Base-by-base conservation (phyloP, 1,284 basidiomycete species). In the Moesziomyces globuligerus region DNA sequence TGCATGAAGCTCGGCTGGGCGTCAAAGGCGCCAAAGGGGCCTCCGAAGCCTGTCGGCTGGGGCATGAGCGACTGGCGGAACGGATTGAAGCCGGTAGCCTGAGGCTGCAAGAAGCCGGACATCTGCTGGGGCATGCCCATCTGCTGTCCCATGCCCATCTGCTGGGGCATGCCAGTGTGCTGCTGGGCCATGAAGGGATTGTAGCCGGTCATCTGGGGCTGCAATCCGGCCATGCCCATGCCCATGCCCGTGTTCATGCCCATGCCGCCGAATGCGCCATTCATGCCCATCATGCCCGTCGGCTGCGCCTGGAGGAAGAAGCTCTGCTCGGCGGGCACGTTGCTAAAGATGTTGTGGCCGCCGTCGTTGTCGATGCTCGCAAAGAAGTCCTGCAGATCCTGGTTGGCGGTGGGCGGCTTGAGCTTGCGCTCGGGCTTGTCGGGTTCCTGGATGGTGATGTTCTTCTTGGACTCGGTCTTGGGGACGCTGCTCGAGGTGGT, bases 301-400 rank as follows among this genome's bases (percentile, higher is more conserved):
- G 65, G 75, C 47, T 78, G 76, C 13, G 73, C 56, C 23, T 73
- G 58, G 4, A 77, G 50, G 37, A 68, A 60, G 42, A 72, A 68
- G 39, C 52, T 54, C 44, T 68, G 70, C 43, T 72, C 64, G 24
- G 47, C 40, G 7, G 70, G 59, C 3, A 72, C 59, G 18, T 64
- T 64, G 69, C 89, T 88, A 81, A 90, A 91, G 85, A 89, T 89
- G n/a, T 87, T 86, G n/a, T 60, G 67, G 7, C 88, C 85, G 78
- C 91, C 90, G 57, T 91, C 89, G 50, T 89, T 87, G 82, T 97
- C 94, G 74, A 98, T 96, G 17, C 91, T 89, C 46, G 87, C 86
- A 84, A 98, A 97, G 85, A 98, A 96, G 84, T 98, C 96, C 34
- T 90, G 84, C 53, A 91, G 86, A 20, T 86, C 85, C 56, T 86